phyloP scores from a whole-genome alignment of 164 flowering plant species.

The Taxillus chinensis region DNA sequence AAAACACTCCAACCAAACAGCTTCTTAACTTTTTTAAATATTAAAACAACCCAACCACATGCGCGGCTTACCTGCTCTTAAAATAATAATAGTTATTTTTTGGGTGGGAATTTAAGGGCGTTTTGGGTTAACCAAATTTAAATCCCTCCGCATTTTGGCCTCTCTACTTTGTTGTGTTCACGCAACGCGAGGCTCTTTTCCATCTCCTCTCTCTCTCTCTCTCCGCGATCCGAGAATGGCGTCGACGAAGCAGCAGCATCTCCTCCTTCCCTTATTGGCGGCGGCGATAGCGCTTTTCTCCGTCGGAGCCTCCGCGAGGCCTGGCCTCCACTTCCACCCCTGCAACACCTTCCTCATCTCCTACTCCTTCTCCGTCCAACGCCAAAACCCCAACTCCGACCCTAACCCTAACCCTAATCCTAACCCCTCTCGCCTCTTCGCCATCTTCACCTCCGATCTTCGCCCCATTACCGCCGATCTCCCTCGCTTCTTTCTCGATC shows the following conservation, averaged over 20 bases:
- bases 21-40: no score
- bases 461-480: neutral
- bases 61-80: no score
- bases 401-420: conserved; percentile 1
- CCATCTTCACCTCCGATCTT: neutral
- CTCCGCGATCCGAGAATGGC: neutral
- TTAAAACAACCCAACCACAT: no score
- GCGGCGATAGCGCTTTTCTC: conserved; percentile 1
- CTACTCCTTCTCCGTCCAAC: conserved; percentile 6
- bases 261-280: neutral
- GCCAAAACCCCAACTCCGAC: conserved; percentile 1
- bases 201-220: neutral
- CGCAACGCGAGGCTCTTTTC: neutral
- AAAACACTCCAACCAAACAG: no score
- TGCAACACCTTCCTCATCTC: conserved; percentile 14
- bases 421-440: neutral
- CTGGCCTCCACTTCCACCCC: conserved; percentile 6
- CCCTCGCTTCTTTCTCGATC: neutral
- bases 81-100: no score
- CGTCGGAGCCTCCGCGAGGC: conserved; percentile 8
- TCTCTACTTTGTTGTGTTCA: no score
- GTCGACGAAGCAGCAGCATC: neutral
- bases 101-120: no score
- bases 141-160: neutral
- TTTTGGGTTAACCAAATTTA: no score